Evolutionary conservation across 805 yeast genomes (phyloP).

Genomic region (Schwanniomyces occidentalis): DNA sequence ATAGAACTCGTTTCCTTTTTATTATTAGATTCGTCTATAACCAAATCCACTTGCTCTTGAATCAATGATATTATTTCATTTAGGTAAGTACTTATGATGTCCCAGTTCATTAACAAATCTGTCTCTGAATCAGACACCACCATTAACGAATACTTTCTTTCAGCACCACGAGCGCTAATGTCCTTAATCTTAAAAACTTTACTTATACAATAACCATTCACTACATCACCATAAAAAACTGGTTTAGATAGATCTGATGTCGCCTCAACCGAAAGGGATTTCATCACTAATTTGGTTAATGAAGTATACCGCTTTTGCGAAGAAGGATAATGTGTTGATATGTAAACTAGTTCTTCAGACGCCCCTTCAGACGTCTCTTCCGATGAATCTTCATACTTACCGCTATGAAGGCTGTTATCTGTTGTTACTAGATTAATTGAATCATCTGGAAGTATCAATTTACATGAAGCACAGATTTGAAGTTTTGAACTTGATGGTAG

Average conservation of each 20-base stretch:
- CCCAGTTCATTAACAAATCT: constrained; percentile 57
- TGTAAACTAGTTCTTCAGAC: constrained; percentile 26
- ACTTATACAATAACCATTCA: constrained; percentile 59
- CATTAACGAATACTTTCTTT: constrained; percentile 62
- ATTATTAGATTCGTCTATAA: constrained; percentile 12
- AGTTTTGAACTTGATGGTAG: constrained; percentile 42
- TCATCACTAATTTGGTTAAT: constrained; percentile 60
- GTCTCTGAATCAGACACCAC: constrained; percentile 56
- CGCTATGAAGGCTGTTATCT: no score
- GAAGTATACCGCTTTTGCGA: constrained; percentile 48
- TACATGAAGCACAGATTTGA: constrained; percentile 61
- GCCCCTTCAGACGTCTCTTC: constrained; percentile 1
- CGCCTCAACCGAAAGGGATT: constrained; percentile 67
- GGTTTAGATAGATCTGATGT: constrained; percentile 60
- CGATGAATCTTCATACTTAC: constrained; percentile 3
- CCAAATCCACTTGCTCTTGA: constrained; percentile 17
- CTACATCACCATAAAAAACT: constrained; percentile 61
- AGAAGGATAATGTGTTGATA: constrained; percentile 64
- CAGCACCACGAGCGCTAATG: constrained; percentile 70
- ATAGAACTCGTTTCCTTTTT: constrained; percentile 29
- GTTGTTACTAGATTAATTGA: constrained; percentile 16
- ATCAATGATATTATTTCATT: constrained; percentile 32
- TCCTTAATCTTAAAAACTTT: constrained; percentile 64
- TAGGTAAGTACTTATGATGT: constrained; percentile 41
- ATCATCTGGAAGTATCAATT: constrained; percentile 49